Evolutionary conservation across 208 protist species (phyloP).

Genomic region (Crithidia brevicula): DNA sequence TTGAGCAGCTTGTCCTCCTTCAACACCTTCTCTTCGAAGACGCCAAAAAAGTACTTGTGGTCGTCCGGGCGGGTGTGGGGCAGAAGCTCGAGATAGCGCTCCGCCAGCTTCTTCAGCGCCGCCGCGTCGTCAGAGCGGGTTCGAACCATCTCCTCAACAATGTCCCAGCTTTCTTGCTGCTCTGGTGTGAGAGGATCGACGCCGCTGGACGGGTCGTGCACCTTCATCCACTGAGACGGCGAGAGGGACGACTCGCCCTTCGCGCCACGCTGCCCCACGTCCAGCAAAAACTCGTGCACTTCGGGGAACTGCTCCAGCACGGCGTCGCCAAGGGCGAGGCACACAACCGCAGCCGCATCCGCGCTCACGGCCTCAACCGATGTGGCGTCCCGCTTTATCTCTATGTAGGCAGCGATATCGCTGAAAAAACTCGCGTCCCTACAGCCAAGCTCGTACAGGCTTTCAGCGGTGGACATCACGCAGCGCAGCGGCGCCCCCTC

Average conservation of each 20-base stretch:
- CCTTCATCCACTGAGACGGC: conserved; percentile 78
- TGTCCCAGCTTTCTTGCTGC: conserved; percentile 66
- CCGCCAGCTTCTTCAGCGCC: conserved; percentile 45
- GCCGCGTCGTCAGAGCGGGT: conserved; percentile 61
- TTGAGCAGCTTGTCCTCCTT: conserved; percentile 86
- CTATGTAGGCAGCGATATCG: conserved; percentile 58
- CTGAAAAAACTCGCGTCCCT: conserved; percentile 47
- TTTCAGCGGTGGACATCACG: conserved; percentile 48
- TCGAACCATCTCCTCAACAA: conserved; percentile 72
- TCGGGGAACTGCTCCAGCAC: conserved; percentile 49
- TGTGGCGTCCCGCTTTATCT: conserved; percentile 31
- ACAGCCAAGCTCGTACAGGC: conserved; percentile 60
- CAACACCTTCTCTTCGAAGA: conserved; percentile 85
- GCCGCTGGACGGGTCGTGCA: conserved; percentile 70
- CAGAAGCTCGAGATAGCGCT: conserved; percentile 63
- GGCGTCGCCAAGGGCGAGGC: conserved; percentile 52
- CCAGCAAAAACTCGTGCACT: conserved; percentile 53
- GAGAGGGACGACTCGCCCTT: conserved; percentile 47
- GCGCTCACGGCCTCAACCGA: conserved; percentile 38
- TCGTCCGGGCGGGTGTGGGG: conserved; percentile 76
- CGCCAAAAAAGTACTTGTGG: conserved; percentile 84
- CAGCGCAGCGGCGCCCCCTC: conserved; percentile 52
- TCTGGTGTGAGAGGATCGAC: conserved; percentile 55
- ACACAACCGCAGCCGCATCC: conserved; percentile 48
- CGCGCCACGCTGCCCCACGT: conserved; percentile 40